These are phyloP conservation scores for Fusarium irregulare DNA, from an alignment of 2,329 filamentous ascomycete genomes.

Conservation along the genomic window DNA sequence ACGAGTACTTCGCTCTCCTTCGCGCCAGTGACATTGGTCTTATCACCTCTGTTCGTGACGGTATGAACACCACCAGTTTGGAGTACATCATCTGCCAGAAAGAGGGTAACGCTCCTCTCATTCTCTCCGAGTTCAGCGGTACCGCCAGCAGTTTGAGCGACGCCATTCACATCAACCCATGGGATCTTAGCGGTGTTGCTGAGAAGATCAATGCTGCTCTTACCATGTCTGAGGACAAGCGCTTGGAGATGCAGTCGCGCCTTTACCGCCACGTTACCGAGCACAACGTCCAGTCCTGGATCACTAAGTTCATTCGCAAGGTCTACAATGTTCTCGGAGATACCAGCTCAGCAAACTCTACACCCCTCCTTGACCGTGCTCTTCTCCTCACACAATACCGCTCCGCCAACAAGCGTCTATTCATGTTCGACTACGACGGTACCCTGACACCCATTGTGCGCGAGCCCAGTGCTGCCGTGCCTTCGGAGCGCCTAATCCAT, in stretches of 20 bases:
- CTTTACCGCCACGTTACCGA: conserved; percentile 87
- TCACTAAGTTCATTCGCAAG: conserved; percentile 79
- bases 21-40: conserved; percentile 90
- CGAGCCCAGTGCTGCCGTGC: conserved; percentile 88
- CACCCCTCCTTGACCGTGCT: conserved; percentile 82
- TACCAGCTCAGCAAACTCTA: conserved; percentile 78
- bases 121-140: conserved; percentile 96
- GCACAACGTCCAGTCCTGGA: conserved; percentile 90
- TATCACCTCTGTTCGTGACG: conserved; percentile 94
- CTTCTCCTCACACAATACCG: conserved; percentile 80
- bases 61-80: conserved; percentile 97
- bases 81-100: conserved; percentile 96
- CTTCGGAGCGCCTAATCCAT: conserved; percentile 83
- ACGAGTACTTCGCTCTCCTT: conserved; percentile 95
- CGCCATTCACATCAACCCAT: conserved; percentile 96
- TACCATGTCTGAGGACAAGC: conserved; percentile 76
- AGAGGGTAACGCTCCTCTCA: conserved; percentile 85
- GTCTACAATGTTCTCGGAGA: conserved; percentile 84
- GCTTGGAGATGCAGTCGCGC: conserved; percentile 74
- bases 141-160: conserved; percentile 86
- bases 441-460: conserved; percentile 95
- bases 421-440: conserved; percentile 99
- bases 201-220: conserved; percentile 85
- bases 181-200: conserved; percentile 88
- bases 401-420: conserved; percentile 80